Percentiles rank a stretch among this genome's conserved stretches.
Conservation (phyloP, 495 filamentous ascomycete genomes). For the Oidiodendron maius region DNA sequence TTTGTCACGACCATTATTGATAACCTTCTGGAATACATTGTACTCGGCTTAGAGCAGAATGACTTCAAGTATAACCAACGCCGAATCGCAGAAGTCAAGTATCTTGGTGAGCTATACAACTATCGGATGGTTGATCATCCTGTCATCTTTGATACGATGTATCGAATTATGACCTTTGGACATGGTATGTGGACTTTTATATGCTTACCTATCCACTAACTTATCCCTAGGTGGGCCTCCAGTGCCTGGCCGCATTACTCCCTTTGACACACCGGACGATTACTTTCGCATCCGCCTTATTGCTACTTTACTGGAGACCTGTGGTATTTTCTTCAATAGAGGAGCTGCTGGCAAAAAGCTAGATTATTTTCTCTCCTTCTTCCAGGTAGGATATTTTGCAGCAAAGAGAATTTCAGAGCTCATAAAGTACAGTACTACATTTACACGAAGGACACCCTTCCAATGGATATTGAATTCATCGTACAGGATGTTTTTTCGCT, state of each 20-base stretch:
- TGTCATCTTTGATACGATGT: constrained; percentile 92
- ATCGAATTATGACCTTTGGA: constrained; percentile 87
- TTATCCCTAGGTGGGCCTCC: constrained; percentile 72
- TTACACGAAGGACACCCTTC: constrained; percentile 82
- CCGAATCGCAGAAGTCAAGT: constrained; percentile 92
- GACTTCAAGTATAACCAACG: constrained; percentile 98
- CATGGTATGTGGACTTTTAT: constrained; percentile 48
- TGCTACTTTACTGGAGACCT: constrained; percentile 86
- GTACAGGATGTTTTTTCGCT: constrained; percentile 85
- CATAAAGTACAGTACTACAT: constrained; percentile 68
- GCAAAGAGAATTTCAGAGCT: constrained; percentile 23
- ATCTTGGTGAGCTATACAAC: constrained; percentile 94
- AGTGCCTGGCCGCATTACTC: constrained; percentile 63
- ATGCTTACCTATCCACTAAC: no score
- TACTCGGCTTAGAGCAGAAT: constrained; percentile 84
- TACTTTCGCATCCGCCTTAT: constrained; percentile 92
- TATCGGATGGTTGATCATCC: constrained; percentile 96
- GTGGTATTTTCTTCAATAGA: constrained; percentile 92
- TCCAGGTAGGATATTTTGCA: constrained; percentile 51
- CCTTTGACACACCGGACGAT: constrained; percentile 85
- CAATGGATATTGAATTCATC: constrained; percentile 97
- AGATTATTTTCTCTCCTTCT: constrained; percentile 96
- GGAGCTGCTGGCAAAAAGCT: constrained; percentile 93
- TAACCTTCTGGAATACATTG: constrained; percentile 82
- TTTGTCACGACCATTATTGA: constrained; percentile 88